Base-by-base conservation (phyloP, 257 asterid genomes). In the Primulina huaijiensis region DNA sequence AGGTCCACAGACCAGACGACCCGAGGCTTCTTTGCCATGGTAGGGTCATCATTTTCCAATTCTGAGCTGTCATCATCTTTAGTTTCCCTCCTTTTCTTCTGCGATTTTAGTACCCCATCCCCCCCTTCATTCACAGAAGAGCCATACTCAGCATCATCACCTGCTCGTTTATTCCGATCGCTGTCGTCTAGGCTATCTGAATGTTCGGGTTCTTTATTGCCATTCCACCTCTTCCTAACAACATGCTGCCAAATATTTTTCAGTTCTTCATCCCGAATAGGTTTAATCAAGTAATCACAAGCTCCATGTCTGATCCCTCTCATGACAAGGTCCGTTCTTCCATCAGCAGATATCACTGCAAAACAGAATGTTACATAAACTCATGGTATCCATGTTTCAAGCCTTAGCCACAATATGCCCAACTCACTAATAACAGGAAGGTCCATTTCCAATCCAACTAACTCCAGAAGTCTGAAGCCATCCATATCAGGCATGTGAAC, bases 401-500 rank as follows among this genome's bases (percentile, higher is more conserved):
- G 67, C 65, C 37, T 67, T 40, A 50, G 63, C 58, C 29, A 62
- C 60, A 70, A 61, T 60, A 75, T 30, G 64, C 64, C 72, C 40
- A 57, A 86, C 96, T 84, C 75, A 92, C 98, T 92, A 81, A 92
- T 89, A 65, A 92, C 96, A 56, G 98, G 98, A 72, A 92, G 94
- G 87, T 84, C 97, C 97, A 92, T 89, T 80, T 92, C 98, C 77
- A 92, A 72, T 64, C 97, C 98, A 72, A 92, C 88, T 62, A 79
- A 92, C 81, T 92, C 98, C 62, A 92, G 95, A 76, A 92, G 97
- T 70, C 82, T 89, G 81, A 88, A 89, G 58, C 98, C 98, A 84
- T 92, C 95, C 97, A 92, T 89, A 77, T 92, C 96, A 70, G 98
- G 98, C 98, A 92, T 89, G 80, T 92, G 96, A 50, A 92, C 96